Base-by-base conservation (phyloP, 192 early-diverging fungal genomes). In the Gamsiella multidivaricata region DNA sequence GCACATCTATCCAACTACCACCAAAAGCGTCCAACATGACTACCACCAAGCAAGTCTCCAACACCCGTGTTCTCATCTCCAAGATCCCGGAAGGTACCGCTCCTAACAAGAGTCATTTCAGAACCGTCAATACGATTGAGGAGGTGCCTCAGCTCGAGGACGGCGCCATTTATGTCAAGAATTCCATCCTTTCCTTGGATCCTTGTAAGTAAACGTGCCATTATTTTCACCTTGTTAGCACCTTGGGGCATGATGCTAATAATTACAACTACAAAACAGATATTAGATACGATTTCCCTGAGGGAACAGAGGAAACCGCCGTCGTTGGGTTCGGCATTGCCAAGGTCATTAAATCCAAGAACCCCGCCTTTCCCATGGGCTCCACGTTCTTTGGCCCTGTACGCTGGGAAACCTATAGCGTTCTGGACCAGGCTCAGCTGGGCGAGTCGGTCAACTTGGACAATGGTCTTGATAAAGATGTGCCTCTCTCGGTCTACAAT, bases 341-440 rank as follows among this genome's bases (percentile, higher is more conserved):
- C 28, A 46, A 70, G 51, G 51, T 61, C 1, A 11, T 70, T 42
- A 59, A 61, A 7, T 70, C 69, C 42, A 61, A 61, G 50, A 58
- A 69, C 28, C 4, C 56, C 1, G 28, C 33, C 31, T 58, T 60
- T 70, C 80, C 70, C 32, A 82, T 80, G 14, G 91, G 89, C 32
- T 88, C 91, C 67, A 29, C 81, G 5, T 85, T 94, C n/a, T 70
- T 84, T 12, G 86, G 88, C 14, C 57, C 65, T n/a, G 61, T 76
- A 14, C 70, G 61, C 22, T 54, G 76, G 81, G 57, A 88, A 83
- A 54, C 67, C 84, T 37, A 62, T 78, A 31, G 71, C 33, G 81
- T 32, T 20, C 41, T 41, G 60, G 88, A 20, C 28, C 83, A 3
- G 26, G 49, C 5, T 25, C 71, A 23, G 60, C 41, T 53, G 68